Conservation (phyloP, 2,329 filamentous ascomycete species). For the Zymoseptoria passerinii region DNA sequence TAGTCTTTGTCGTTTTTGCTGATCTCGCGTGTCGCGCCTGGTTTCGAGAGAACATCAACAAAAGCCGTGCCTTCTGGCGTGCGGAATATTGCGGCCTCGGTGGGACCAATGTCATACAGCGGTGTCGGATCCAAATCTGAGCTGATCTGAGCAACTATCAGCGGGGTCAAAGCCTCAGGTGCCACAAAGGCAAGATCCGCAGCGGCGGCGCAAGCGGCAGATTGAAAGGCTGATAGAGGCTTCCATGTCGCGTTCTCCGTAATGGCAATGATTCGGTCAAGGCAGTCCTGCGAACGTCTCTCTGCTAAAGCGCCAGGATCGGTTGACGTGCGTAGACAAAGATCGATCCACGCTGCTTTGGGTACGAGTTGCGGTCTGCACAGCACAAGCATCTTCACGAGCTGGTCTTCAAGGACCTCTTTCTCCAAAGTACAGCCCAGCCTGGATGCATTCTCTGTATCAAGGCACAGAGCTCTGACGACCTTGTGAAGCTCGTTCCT, state of each 20-base stretch:
- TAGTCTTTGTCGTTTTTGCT: constrained; percentile 94
- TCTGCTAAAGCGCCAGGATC: constrained; percentile 74
- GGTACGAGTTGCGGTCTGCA: constrained; percentile 71
- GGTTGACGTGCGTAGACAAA: constrained; percentile 68
- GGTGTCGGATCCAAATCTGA: constrained; percentile 64
- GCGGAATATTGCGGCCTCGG: constrained; percentile 86
- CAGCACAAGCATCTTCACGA: constrained; percentile 69
- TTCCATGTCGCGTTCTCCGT: constrained; percentile 31
- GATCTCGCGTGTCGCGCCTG: constrained; percentile 58
- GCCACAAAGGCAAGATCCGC: constrained; percentile 92
- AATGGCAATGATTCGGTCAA: constrained; percentile 56
- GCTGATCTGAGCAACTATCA: constrained; percentile 64
- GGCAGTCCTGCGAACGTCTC: constrained; percentile 53
- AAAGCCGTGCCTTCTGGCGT: constrained; percentile 84
- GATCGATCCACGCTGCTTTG: constrained; percentile 76
- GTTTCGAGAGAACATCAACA: constrained; percentile 83
- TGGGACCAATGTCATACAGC: constrained; percentile 65
- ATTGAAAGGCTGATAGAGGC: constrained; percentile 44
- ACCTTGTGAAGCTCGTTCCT: constrained; percentile 54
- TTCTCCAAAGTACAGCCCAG: constrained; percentile 38
- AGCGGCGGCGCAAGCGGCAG: constrained; percentile 73
- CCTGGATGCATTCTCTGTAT: constrained; percentile 43
- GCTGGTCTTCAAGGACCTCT: constrained; percentile 55
- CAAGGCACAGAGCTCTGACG: constrained; percentile 55
- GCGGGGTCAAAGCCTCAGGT: constrained; percentile 69